Evolutionary conservation across 306 rosid genomes (phyloP).

Genomic region (Prunus kanzakura): DNA sequence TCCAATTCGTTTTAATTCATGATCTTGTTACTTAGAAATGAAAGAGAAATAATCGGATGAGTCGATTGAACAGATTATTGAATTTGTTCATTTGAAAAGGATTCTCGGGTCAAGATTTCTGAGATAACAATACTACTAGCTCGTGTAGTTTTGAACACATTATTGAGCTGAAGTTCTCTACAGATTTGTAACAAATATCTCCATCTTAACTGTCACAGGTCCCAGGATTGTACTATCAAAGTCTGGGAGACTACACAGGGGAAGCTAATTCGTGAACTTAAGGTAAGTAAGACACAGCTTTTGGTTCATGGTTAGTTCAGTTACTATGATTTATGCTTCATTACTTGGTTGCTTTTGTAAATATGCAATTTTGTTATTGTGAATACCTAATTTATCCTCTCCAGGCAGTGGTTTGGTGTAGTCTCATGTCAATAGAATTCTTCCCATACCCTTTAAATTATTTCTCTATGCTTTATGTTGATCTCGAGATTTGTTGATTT

Average conservation of each 20-base stretch:
- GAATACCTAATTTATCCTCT: background rate
- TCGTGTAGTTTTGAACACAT: background rate
- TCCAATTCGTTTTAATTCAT: background rate
- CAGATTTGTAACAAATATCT: constrained; percentile 16
- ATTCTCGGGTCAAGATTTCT: background rate
- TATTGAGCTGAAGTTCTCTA: background rate
- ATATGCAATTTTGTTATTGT: background rate
- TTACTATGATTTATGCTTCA: background rate
- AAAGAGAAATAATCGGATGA: background rate
- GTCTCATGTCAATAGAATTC: background rate
- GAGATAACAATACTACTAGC: background rate
- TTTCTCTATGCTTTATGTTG: background rate
- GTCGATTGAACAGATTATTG: background rate
- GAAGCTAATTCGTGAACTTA: constrained; percentile 83
- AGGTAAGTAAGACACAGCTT: constrained; percentile 36
- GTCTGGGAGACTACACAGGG: constrained; percentile 96
- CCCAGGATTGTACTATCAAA: constrained; percentile 90
- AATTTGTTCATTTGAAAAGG: background rate
- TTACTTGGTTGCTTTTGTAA: background rate
- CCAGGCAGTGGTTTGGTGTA: background rate
- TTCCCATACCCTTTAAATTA: background rate
- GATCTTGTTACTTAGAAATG: background rate
- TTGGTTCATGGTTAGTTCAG: background rate
- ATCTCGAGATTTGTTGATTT: background rate
- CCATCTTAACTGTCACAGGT: constrained; percentile 43